Base-by-base conservation (phyloP, 306 rosid genomes). In the Urtica urens region DNA sequence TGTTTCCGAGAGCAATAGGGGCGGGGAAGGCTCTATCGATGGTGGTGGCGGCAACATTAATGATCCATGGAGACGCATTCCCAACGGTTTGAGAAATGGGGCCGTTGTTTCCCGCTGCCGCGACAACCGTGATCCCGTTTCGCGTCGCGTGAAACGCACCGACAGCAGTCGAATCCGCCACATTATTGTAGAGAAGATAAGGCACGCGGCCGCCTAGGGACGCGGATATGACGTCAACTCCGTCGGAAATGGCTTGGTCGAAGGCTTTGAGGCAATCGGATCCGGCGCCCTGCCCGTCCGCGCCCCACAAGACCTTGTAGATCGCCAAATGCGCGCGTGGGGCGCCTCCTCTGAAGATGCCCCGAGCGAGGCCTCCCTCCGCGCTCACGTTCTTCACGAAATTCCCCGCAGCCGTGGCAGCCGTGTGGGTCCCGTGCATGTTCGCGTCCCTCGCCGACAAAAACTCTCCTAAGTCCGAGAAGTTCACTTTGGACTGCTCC, bases 1-100 rank as follows among this genome's bases (percentile, higher is more conserved):
- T 84, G 45, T 80, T 75, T 63, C 79, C 76, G 9, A 75, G 83
- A 0, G 70, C 52, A 43, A 84, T 71, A 47, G 76, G n/a, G n/a
- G n/a, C n/a, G n/a, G n/a, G 38, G 55, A 80, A 76, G 43, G 61
- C 72, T 14, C 77, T 63, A 23, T 73, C 74, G 1, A 46, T 43
- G 27, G 74, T 73, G 57, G 60, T 60, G 5, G 81, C 78, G 29
- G 70, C 81, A 14, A 77, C 84, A 33, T 49, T 17, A 22, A 79
- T 58, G 24, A 47, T 18, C 86, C 86, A 79, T 3, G 86, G 86
- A 1, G 67, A 24, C 30, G 51, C 15, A 52, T 49, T 75, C 6
- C 2, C 0, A 6, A 68, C 7, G 9, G 63, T 62, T 15, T 22
- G 28, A 31, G 4, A 59, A 20, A 0, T 0, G 15, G 82, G 82